Evolutionary conservation across 106 monocot species (phyloP), one percentile per base, ranked within the genome.

Genomic region (Dioscorea zingiberensis): DNA sequence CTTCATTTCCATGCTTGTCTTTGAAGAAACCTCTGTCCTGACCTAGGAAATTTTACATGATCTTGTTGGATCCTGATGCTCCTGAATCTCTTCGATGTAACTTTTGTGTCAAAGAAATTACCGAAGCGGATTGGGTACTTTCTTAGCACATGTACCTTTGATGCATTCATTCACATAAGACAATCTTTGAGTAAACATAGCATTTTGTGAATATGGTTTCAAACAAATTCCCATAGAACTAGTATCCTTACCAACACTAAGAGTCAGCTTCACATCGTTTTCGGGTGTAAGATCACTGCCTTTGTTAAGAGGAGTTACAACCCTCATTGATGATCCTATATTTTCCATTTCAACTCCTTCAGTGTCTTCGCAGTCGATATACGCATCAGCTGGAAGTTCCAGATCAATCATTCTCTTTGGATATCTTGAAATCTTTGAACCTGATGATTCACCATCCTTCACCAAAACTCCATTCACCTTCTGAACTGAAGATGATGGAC

Each of bases 331-430:
- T 64, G 76, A 68, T 21, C 64, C 71, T 47, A 54, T 19, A 28
- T 48, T 30, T 61, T 69, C 71, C 54, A 54, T 66, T 54, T 26
- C 55, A 32, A 44, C n/a, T 32, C 22, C 63, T 72, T 76, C 73
- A 45, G 44, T 19, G 44, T 81, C 66, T 57, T 82, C 81, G 65
- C 67, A 38, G 44, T 80, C 77, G 46, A 83, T 68, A 63, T 87
- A 80, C n/a, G 16, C 63, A 72, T 73, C 71, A 26, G 77, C 80
- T 25, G 83, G 83, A 69, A 87, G 80, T 59, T 71, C 71, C 73
- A 80, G 84, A 55, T 80, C 87, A 77, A 87, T 54, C 66, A 62
- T 84, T 69, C 54, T 74, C 57, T 63, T 80, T 7, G 74, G 54
- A 44, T 25, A 38, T 25, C 16, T 68, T 46, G 57, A 55, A 38